These are phyloP conservation scores for Juncus inflexus DNA, from an alignment of 176 grass and related monocot species.

Conservation along the genomic window DNA sequence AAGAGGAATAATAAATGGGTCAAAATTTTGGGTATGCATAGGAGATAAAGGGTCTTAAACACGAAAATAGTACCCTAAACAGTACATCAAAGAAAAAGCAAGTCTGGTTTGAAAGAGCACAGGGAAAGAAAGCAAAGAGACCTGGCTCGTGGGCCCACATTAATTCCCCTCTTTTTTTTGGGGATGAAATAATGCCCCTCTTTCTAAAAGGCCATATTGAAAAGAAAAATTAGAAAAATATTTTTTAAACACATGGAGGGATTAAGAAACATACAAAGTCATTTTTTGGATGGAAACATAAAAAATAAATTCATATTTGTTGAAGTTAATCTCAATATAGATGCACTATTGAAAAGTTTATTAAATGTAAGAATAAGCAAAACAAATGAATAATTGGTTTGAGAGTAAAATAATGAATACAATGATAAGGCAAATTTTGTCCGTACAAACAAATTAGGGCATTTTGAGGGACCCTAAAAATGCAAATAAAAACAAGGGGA, in stretches of 20 bases:
- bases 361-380: no score
- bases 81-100: slow-evolving; percentile 29
- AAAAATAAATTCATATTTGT: no score
- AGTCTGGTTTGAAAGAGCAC: slow-evolving; percentile 18
- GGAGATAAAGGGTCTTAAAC: slow-evolving; percentile 10
- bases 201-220: slow-evolving; percentile 22
- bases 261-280: not conserved
- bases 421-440: not conserved
- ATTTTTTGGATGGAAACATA: no score
- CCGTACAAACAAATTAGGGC: not conserved
- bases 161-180: not conserved
- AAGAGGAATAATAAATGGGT: slow-evolving; percentile 19
- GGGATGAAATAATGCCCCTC: not conserved
- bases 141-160: slow-evolving; percentile 21
- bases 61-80: slow-evolving; percentile 20
- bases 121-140: slow-evolving; percentile 26
- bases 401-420: no score
- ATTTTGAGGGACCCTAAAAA: slow-evolving; percentile 26
- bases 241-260: slow-evolving; percentile 20
- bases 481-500: not conserved
- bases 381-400: no score
- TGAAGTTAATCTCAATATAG: no score
- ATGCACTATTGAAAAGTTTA: no score
- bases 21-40: slow-evolving; percentile 12
- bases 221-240: not conserved